Evolutionary conservation across 495 filamentous ascomycete species (phyloP).

Genomic region (Trichocladium uniseriatum): DNA sequence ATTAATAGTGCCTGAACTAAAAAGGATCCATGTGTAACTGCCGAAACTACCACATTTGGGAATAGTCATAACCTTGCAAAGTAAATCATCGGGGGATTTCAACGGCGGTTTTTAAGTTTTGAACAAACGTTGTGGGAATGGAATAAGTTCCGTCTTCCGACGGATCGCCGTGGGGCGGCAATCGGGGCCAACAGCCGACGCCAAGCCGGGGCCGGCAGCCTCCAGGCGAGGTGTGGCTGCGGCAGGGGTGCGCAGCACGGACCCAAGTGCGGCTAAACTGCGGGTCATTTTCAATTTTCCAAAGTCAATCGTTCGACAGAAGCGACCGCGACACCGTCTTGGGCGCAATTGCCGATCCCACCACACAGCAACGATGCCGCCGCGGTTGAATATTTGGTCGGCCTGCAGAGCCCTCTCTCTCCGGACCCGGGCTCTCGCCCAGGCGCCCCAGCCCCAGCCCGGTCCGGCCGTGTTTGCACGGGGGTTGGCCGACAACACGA

Average conservation of each 20-base stretch:
- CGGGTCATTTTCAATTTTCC: constrained; percentile 9
- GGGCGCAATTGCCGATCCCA: constrained; percentile 1
- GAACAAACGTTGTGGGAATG: too few species aligned
- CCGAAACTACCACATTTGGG: too few species aligned
- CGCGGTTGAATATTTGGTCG: constrained; percentile 38
- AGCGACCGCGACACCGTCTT: neutral
- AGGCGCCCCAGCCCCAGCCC: constrained; percentile 65
- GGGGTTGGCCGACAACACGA: constrained; percentile 19
- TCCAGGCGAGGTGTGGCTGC: too few species aligned
- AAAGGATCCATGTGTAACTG: too few species aligned
- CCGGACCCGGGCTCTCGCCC: constrained; percentile 30
- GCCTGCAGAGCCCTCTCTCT: constrained; percentile 38
- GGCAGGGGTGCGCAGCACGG: neutral
- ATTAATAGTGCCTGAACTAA: too few species aligned
- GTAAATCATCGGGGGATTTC: too few species aligned
- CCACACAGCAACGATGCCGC: constrained; percentile 35
- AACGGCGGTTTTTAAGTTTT: too few species aligned
- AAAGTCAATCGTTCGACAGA: neutral
- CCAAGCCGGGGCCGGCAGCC: too few species aligned
- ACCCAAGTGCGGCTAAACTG: constrained; percentile 7
- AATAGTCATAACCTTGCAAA: too few species aligned
- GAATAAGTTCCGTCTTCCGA: too few species aligned
- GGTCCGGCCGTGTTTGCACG: constrained; percentile 43
- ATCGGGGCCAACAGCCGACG: too few species aligned
- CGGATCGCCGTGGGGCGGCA: too few species aligned